Evolutionary conservation across 129 eudicot species (phyloP), one percentile per base, ranked within the genome.

Genomic region (Pulicaria dysenterica): DNA sequence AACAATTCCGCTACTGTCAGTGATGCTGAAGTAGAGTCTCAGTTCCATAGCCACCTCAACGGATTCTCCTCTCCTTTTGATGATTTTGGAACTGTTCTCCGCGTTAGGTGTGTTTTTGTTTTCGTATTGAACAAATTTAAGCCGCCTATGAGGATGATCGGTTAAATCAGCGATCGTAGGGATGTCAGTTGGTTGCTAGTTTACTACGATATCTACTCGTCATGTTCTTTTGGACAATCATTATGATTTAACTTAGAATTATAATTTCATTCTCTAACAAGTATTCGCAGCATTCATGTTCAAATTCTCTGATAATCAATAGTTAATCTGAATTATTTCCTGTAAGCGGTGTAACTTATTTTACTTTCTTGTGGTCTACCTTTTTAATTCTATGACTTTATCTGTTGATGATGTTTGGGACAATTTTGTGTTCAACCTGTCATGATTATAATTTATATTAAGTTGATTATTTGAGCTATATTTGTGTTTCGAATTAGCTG

Each of bases 1-100:
- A 74, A 58, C 61, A 57, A 49, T 71, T 84, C 84, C 61, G 87
- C 80, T 51, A 81, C 83, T 1, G 34, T 79, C 34, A 89, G 90
- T 69, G 98, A 92, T 66, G 85, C 88, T n/a, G 98, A 92, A 73
- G 96, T 84, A 67, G 96, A 92, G 62, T 92, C 98, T 3, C 83
- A 76, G 36, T 85, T 92, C 17, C 66, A 67, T 37, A 70, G 53
- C 43, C 89, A 83, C 10, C 58, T 24, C 50, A 81, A 47, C 71
- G 83, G 67, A 49, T 78, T 90, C 48, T 73, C 74, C 10, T 64
- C 85, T 54, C 57, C 86, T n/a, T 83, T 80, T 70, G 91, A 86
- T 77, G 85, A 83, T 59, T 83, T 83, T 24, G 73, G 84, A 57
- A 69, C 71, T 44, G 79, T 81, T 9, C 79, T 86, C 4, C 91